Evolutionary conservation across 345 rosid genomes (phyloP), one percentile per base, ranked within the genome.

Genomic region (Reutealis trisperma): DNA sequence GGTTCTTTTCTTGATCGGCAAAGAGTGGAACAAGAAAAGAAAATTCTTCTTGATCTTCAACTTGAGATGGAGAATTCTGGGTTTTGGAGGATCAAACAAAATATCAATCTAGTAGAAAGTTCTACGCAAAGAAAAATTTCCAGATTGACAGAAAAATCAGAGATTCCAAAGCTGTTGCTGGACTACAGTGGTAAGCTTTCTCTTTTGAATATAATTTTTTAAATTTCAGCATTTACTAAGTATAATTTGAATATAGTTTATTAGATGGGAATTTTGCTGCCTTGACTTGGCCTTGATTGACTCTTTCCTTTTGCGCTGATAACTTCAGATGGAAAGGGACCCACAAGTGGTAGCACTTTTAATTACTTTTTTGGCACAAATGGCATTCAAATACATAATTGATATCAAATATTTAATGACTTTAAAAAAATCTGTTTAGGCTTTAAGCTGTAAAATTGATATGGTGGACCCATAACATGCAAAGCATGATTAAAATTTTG

Each of bases 381-480:
- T n/a, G 32, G 61, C n/a, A 49, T 54, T 37, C n/a, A 37, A 34
- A 37, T 37, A 37, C 6, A 37, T 37, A 37, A 37, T 37, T 37
- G 41, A 37, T 37, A 2, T 37, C 41, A 37, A 25, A 52, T 16
- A 22, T n/a, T 16, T 24, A 54, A 24, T 18, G 66, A 19, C 45
- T 42, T 55, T 2, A 12, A 3, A 30, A 54, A 18, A 57, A 1
- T 21, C 4, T n/a, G 3, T 11, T 55, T 8, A 10, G 14, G 24
- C 30, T 47, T 62, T 27, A 2, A 44, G 60, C 76, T 72, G 75
- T 72, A 55, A 60, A 67, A 62, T 19, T 21, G 52, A 52, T 19
- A 5, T 9, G 47, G 69, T 45, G 77, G 77, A 25, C 70, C 77
- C 27, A 13, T 4, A 21, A 63, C 71, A n/a, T 34, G 69, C 57